Conservation (phyloP, 2,329 filamentous ascomycete genomes). For the Phaeosphaeria sp. region DNA sequence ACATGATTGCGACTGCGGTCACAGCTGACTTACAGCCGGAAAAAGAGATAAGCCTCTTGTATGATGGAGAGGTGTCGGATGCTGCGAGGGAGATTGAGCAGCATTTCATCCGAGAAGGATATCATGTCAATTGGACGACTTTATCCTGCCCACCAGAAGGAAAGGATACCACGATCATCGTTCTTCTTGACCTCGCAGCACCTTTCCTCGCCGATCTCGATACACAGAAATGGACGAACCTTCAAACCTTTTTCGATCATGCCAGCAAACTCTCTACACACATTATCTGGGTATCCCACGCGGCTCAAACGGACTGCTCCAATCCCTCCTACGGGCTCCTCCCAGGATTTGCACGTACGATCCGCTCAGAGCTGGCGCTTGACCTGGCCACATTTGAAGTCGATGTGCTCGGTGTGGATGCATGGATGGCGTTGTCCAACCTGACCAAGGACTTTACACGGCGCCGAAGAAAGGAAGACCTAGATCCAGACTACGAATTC, state of each 20-base stretch:
- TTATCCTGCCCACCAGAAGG: neutral
- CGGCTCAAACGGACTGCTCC: slow-evolving; percentile 25
- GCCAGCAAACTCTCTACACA: neutral
- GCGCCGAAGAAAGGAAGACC: neutral
- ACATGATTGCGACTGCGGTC: neutral
- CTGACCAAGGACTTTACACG: slow-evolving; percentile 13
- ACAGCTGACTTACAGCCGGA: neutral
- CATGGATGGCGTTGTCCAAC: neutral
- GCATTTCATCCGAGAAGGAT: neutral
- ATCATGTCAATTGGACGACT: neutral
- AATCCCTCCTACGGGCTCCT: slow-evolving; percentile 38
- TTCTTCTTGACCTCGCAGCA: neutral
- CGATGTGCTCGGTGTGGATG: slow-evolving; percentile 7
- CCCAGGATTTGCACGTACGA: slow-evolving; percentile 34
- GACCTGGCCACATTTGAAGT: slow-evolving; percentile 34
- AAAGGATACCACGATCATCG: neutral
- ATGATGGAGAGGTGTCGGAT: neutral
- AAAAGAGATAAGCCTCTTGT: neutral
- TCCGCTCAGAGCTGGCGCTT: slow-evolving; percentile 34
- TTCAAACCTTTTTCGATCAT: neutral
- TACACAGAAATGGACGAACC: neutral
- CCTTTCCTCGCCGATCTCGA: neutral
- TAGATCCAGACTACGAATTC: slow-evolving; percentile 38
- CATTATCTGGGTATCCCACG: slow-evolving; percentile 37
- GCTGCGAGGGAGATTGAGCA: neutral